These are phyloP conservation scores for Tylopilus subfusipes DNA, from an alignment of 768 basidiomycete genomes.

Conservation along the genomic window DNA sequence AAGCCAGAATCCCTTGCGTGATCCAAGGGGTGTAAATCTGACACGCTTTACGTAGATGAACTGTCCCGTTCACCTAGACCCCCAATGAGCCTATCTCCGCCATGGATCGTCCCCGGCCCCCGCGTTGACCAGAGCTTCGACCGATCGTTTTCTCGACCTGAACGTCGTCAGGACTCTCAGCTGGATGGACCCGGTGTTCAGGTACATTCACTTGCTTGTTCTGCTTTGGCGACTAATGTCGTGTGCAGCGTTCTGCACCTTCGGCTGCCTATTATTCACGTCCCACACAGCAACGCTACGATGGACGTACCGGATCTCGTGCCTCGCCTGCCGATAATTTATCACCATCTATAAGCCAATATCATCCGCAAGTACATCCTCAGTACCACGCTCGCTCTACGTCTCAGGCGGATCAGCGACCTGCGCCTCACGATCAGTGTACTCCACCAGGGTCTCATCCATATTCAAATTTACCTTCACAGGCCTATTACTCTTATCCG, in stretches of 20 bases:
- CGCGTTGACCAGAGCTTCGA: slow-evolving; percentile 29
- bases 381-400: slow-evolving; percentile 27
- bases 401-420: slow-evolving; percentile 26
- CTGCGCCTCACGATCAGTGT: slow-evolving; percentile 29
- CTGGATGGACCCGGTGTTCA: slow-evolving; percentile 32
- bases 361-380: slow-evolving; percentile 21
- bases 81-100: slow-evolving; percentile 38
- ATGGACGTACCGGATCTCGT: slow-evolving; percentile 21
- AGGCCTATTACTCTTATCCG: slow-evolving; percentile 18
- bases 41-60: slow-evolving; percentile 38
- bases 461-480: slow-evolving; percentile 23
- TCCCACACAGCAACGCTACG: slow-evolving; percentile 26
- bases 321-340: slow-evolving; percentile 20
- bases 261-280: slow-evolving; percentile 19
- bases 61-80: slow-evolving; percentile 40
- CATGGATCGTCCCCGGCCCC: slow-evolving; percentile 44
- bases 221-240: slow-evolving; percentile 2
- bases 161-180: slow-evolving; percentile 23
- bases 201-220: slow-evolving; percentile 13
- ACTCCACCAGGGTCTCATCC: slow-evolving; percentile 22
- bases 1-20: slow-evolving; percentile 3
- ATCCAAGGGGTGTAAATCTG: not conserved
- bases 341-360: slow-evolving; percentile 19
- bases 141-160: slow-evolving; percentile 23
- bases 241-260: slow-evolving; percentile 21